Conservation (phyloP, 1,284 basidiomycete genomes). For the Moesziomyces sp. region DNA sequence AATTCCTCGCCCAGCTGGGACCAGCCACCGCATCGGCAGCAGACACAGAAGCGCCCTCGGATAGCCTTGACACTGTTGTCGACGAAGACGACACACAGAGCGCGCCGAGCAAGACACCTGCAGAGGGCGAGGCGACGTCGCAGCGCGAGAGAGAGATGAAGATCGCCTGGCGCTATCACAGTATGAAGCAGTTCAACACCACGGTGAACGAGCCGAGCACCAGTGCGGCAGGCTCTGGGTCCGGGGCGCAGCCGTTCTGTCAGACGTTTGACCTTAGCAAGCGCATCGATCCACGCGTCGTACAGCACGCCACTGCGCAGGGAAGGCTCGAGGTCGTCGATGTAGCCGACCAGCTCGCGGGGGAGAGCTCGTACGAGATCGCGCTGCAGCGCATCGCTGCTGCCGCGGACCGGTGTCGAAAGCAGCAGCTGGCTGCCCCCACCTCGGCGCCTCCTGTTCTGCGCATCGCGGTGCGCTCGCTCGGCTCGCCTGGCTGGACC, state of each 20-base stretch:
- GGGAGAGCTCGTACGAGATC: conserved; percentile 14
- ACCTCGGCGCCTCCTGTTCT: conserved; percentile 42
- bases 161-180: conserved; percentile 89
- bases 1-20: conserved; percentile 21
- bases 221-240: background rate
- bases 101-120: background rate
- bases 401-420: conserved; percentile 24
- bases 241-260: conserved; percentile 72
- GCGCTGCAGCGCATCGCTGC: conserved; percentile 39
- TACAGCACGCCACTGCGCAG: conserved; percentile 40
- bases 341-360: conserved; percentile 6
- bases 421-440: background rate
- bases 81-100: conserved; percentile 24
- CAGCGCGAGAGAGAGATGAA: conserved; percentile 49
- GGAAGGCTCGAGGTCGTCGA: conserved; percentile 31
- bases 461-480: conserved; percentile 50
- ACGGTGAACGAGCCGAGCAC: conserved; percentile 72
- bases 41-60: conserved; percentile 20
- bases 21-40: background rate
- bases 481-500: conserved; percentile 54
- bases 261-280: conserved; percentile 78
- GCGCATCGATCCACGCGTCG: conserved; percentile 42
- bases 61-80: conserved; percentile 19
- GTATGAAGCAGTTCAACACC: conserved; percentile 89
- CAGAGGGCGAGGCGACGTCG: background rate